Conservation (phyloP, 768 basidiomycete genomes). For the Mycena belliarum region DNA sequence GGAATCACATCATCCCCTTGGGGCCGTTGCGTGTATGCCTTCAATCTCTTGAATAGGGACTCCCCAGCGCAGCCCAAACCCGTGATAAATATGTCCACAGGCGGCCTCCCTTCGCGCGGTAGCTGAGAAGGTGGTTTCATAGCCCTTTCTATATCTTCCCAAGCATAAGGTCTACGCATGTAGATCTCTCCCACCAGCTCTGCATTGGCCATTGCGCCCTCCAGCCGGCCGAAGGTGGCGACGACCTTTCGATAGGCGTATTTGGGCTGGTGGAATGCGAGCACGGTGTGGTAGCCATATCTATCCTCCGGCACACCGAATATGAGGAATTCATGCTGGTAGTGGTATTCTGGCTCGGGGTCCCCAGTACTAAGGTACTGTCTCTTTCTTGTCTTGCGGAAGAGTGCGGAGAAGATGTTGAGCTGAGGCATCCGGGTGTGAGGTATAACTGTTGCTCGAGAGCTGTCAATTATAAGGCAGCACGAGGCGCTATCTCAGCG, state of each 20-base stretch:
- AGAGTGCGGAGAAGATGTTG: too few relatives aligned
- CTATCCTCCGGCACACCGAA: slow-evolving; percentile 7
- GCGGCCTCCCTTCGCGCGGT: too few relatives aligned
- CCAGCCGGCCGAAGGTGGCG: neutral
- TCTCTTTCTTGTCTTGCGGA: too few relatives aligned
- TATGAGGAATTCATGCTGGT: slow-evolving; percentile 1
- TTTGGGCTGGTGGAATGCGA: slow-evolving; percentile 7
- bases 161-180: neutral
- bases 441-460: too few relatives aligned
- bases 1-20: neutral
- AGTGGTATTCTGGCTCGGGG: too few relatives aligned
- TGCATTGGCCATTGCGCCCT: neutral
- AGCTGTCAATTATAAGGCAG: too few relatives aligned
- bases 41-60: neutral
- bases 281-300: slow-evolving; percentile 12
- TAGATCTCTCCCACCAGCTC: slow-evolving; percentile 5
- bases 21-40: neutral
- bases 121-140: neutral
- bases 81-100: too few relatives aligned
- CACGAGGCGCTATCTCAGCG: too few relatives aligned
- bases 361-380: too few relatives aligned
- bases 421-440: too few relatives aligned
- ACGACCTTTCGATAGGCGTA: neutral
- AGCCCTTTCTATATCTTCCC: slow-evolving; percentile 1
- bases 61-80: too few relatives aligned